phyloP scores from a whole-genome alignment of 257 asterid genomes.

The Solanum peruvianum region DNA sequence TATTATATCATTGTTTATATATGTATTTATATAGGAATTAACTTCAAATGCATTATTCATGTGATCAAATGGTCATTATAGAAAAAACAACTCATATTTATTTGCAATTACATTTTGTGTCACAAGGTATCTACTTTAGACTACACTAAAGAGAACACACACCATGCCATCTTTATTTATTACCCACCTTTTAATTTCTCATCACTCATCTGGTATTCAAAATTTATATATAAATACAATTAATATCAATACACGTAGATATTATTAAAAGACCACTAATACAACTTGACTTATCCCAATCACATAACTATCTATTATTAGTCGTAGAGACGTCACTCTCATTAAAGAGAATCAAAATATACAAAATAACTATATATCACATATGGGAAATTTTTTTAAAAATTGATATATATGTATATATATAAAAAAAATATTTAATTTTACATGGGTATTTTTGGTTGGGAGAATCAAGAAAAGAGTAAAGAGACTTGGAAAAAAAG shows the following conservation, averaged over 20 bases:
- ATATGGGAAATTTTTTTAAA: neutral
- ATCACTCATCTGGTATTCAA: accelerated
- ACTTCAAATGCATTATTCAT: neutral
- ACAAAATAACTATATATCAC: neutral
- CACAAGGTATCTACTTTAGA: neutral
- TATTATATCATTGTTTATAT: neutral
- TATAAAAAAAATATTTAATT: too few species aligned
- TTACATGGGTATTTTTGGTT: neutral
- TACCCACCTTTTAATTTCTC: neutral
- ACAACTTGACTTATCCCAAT: neutral
- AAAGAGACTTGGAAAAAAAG: neutral
- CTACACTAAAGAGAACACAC: neutral
- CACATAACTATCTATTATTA: neutral
- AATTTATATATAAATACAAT: neutral
- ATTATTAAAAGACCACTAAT: neutral
- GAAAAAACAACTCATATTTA: neutral
- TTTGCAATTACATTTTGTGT: neutral
- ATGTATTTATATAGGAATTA: neutral
- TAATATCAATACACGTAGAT: neutral
- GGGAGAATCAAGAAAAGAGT: neutral
- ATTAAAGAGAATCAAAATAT: neutral
- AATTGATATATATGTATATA: too few species aligned
- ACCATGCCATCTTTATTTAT: neutral
- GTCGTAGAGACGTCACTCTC: accelerated
- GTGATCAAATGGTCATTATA: neutral